phyloP scores from a whole-genome alignment of 2,329 filamentous ascomycete genomes.

The Juglanconis sp. region DNA sequence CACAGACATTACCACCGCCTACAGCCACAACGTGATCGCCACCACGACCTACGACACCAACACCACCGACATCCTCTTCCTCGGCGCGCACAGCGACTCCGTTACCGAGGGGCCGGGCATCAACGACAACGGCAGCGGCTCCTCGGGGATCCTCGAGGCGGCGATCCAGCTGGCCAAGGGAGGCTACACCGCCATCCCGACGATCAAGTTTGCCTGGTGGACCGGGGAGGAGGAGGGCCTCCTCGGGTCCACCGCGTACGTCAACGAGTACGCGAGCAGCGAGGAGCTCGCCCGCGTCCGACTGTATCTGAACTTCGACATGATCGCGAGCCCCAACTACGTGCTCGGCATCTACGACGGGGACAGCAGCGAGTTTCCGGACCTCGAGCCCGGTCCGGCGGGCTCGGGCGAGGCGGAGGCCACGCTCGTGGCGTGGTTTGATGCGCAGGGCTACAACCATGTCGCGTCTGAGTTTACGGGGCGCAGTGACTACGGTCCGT shows the following conservation, averaged over 20 bases:
- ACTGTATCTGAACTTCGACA: constrained; percentile 40
- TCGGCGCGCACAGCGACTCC: constrained; percentile 42
- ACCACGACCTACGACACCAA: not conserved
- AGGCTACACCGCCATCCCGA: constrained; percentile 23
- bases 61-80: constrained; percentile 26
- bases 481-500: constrained; percentile 60
- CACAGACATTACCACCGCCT: not conserved
- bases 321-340: constrained; percentile 33
- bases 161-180: constrained; percentile 28
- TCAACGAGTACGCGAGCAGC: constrained; percentile 29
- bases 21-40: constrained; percentile 2
- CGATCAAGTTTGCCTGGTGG: constrained; percentile 43
- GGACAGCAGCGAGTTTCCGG: not conserved
- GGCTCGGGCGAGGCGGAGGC: not conserved
- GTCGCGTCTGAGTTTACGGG: constrained; percentile 43
- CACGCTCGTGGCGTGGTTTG: not conserved
- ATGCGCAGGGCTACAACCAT: constrained; percentile 23
- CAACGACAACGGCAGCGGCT: constrained; percentile 45
- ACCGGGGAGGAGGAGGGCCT: constrained; percentile 43
- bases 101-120: constrained; percentile 43
- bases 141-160: constrained; percentile 38
- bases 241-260: constrained; percentile 33
- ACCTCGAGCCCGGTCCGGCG: not conserved
- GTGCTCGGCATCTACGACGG: constrained; percentile 4
- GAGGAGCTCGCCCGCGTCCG: constrained; percentile 32